Conservation (phyloP, 352 stramenopile species). For the Pythium phragmiticola region DNA sequence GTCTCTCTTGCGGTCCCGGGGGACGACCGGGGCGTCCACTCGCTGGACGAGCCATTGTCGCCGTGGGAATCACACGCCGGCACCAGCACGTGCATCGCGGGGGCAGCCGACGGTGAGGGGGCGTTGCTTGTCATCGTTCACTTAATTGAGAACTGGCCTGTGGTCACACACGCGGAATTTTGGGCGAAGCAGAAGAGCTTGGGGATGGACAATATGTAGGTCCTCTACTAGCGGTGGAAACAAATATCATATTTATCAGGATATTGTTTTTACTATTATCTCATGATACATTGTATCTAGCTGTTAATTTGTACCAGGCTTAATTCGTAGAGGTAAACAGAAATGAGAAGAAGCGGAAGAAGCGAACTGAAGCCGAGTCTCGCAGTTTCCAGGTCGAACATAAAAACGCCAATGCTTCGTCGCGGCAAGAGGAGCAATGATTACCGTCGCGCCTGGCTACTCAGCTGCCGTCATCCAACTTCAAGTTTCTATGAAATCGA, state of each 20-base stretch:
- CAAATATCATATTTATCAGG: too few relatives aligned
- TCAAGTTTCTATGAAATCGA: slow-evolving; percentile 2
- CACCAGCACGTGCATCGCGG: slow-evolving; percentile 19
- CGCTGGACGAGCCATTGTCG: slow-evolving; percentile 3
- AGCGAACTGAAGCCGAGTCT: too few relatives aligned
- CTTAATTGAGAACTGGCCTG: background rate
- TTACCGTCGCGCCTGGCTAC: background rate
- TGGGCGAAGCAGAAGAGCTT: background rate
- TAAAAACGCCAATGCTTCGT: slow-evolving; percentile 8
- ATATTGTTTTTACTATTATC: too few relatives aligned
- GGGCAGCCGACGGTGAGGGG: background rate
- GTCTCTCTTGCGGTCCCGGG: background rate
- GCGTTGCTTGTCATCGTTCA: background rate
- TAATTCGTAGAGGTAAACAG: too few relatives aligned
- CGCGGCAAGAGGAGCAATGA: background rate
- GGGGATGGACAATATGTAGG: too few relatives aligned
- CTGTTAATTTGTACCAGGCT: too few relatives aligned
- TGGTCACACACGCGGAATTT: background rate
- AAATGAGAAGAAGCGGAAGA: too few relatives aligned
- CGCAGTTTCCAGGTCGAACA: background rate
- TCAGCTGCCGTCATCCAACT: background rate
- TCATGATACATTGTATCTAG: too few relatives aligned
- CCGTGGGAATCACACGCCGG: slow-evolving; percentile 11
- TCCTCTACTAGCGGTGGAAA: too few relatives aligned
- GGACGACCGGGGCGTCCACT: slow-evolving; percentile 12